Evolutionary conservation across 129 eudicot genomes (phyloP), one percentile per base, ranked within the genome.

Genomic region (Kitagawia praeruptora): DNA sequence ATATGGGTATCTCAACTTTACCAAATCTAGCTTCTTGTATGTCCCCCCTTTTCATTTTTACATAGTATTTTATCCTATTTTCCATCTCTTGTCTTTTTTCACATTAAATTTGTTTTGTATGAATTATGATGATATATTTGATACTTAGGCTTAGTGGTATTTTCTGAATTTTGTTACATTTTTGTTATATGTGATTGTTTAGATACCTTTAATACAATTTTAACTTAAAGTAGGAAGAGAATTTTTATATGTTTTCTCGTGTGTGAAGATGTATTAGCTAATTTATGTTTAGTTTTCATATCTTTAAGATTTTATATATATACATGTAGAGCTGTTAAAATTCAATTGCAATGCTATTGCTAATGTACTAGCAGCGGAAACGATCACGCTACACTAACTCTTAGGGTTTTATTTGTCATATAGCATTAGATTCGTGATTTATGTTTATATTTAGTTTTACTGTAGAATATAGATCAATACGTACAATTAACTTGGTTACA

Each of bases 1-100:
- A 38, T 92, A 90, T 87, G 98, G 98, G 5, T 95, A 90, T 89
- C 85, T 86, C 76, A 95, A 95, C 85, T 95, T 95, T 89, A 95
- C 98, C 80, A 95, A 92, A 76, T 84, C 93, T 63, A 97, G 86
- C 25, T 95, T 82, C 77, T 14, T 87, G 98, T 92, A 63, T 87
- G 98, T 83, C 80, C 75, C 80, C 81, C 66, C 80, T 13, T 46
- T 40, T 66, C 77, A 21, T 80, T 21, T 21, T 72, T 13, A 73
- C 44, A 34, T 38, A 40, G 31, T 40, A 15, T 21, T 18, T 1
- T 70, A 2, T 72, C n/a, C 18, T n/a, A 6, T 27, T 54, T 54
- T 6, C 8, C 25, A 19, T 2, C 63, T 18, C 25, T 53, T 53
- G 63, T 11, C 2, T 18, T 19, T 34, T 14, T 16, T 37, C 45